Evolutionary conservation across 805 yeast genomes (phyloP), one percentile per base, ranked within the genome.

Genomic region (Saccharomycopsis javanensis): DNA sequence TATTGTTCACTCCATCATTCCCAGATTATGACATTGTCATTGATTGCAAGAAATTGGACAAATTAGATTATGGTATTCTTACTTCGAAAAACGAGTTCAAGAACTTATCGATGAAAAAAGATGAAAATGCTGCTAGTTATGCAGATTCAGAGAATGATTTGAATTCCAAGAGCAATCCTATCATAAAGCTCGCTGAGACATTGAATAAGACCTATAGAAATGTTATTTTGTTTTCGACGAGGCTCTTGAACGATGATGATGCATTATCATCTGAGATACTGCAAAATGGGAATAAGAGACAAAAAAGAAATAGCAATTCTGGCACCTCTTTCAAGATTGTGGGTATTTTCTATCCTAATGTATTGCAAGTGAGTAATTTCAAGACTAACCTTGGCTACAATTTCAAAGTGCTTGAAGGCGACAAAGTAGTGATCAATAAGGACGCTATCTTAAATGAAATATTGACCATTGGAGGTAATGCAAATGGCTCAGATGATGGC

Each of bases 11-110:
- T 0, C 91, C 98, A 1, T 89, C 96, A 0, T 72, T 86, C 55
- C 76, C 79, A 58, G 98, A 92, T 70, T 94, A 85, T 68, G 96
- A 92, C 67, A 82, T 94, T 63, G 83, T 83, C 13, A 76, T 94
- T 60, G 75, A 78, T 51, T 71, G 90, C 54, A 79, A 78, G 62
- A 51, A 37, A 7, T 18, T 25, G 15, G 70, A 78, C 13, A 68
- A 70, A 3, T 66, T 81, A 45, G 69, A 77, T 35, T 85, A 79
- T 72, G 86, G 84, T 68, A 87, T 87, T 66, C 71, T 86, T 64
- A 51, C 48, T 15, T 27, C 34, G 10, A 28, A 50, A 67, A 51
- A 58, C 30, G 50, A 57, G 35, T 68, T 78, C 59, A 72, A 71
- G 54, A 69, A 72, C 60, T 63, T 72, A 51, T 69, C 75, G 4